Evolutionary conservation across 331 rosid species (phyloP).

Genomic region (Malus hybrid): DNA sequence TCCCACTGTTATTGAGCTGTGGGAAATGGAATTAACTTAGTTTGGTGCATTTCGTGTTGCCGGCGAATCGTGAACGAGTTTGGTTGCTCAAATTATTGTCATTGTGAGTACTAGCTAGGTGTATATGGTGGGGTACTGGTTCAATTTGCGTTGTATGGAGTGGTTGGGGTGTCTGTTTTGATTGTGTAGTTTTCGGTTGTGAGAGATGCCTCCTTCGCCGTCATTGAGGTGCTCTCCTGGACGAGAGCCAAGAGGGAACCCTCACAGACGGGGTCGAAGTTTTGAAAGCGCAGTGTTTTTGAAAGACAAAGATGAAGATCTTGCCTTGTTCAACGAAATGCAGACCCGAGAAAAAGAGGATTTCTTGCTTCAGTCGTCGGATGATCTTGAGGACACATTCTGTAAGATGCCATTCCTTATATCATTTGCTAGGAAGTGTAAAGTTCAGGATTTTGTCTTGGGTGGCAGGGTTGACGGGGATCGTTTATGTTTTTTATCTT

Average conservation of each 20-base stretch:
- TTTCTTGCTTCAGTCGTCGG: conserved; percentile 65
- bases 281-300: conserved; percentile 52
- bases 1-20: conserved; percentile 11
- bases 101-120: not conserved
- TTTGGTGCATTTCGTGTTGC: conserved; percentile 5
- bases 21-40: conserved; percentile 2
- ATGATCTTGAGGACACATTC: conserved; percentile 68
- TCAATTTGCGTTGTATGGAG: conserved; percentile 14
- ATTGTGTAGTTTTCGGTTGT: conserved; percentile 20
- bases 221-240: conserved; percentile 69
- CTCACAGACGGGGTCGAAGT: conserved; percentile 64
- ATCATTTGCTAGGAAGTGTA: conserved; percentile 5
- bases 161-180: conserved; percentile 5
- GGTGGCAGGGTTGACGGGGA: conserved; percentile 4
- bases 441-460: not conserved
- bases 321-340: conserved; percentile 70
- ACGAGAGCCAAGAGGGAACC: conserved; percentile 43
- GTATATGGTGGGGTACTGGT: conserved; percentile 2
- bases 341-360: conserved; percentile 53
- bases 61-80: not conserved
- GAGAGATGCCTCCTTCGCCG: conserved; percentile 71
- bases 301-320: conserved; percentile 66
- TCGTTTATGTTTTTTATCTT: conserved; percentile 12
- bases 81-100: not conserved
- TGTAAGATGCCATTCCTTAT: conserved; percentile 30